Percentiles rank a stretch among this genome's conserved stretches.
Conservation (phyloP, 192 early-diverging fungal genomes). For the Chytriomyces sp. region DNA sequence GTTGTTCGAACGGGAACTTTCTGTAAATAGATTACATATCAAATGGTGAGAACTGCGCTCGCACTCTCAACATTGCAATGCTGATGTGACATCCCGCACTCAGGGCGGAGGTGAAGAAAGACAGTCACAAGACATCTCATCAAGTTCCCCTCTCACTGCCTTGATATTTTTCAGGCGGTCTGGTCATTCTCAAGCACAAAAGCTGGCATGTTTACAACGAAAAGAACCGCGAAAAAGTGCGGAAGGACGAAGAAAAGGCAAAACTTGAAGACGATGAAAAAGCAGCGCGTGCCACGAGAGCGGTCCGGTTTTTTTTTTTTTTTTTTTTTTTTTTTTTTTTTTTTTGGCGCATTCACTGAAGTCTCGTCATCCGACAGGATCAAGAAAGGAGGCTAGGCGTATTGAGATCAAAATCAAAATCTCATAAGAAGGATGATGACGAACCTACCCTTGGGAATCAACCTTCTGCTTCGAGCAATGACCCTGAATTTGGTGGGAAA, state of each 20-base stretch:
- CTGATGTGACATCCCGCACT: too few relatives aligned
- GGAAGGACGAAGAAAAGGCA: conserved; percentile 72
- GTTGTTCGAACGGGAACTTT: too few relatives aligned
- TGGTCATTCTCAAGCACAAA: conserved; percentile 37
- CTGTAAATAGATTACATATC: too few relatives aligned
- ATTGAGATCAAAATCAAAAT: conserved; percentile 55
- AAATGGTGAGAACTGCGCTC: too few relatives aligned
- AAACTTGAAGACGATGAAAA: conserved; percentile 59
- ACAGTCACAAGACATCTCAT: too few relatives aligned
- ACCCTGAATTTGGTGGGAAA: conserved; percentile 13
- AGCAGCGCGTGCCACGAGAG: conserved; percentile 51
- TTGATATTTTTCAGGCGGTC: conserved; percentile 15
- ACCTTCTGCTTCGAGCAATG: conserved; percentile 4
- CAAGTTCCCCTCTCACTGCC: too few relatives aligned
- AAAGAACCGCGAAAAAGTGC: conserved; percentile 71
- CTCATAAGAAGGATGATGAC: conserved; percentile 22
- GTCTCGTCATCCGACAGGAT: conserved; percentile 44
- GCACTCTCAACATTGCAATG: too few relatives aligned
- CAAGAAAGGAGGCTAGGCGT: conserved; percentile 63
- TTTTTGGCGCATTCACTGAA: background rate
- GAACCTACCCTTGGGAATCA: background rate
- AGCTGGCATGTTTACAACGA: conserved; percentile 77
- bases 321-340: background rate
- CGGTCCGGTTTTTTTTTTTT: conserved; percentile 50
- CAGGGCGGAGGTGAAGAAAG: too few relatives aligned